Evolutionary conservation across 1,284 basidiomycete genomes (phyloP), one percentile per base, ranked within the genome.

Genomic region (Cerrena zonata): DNA sequence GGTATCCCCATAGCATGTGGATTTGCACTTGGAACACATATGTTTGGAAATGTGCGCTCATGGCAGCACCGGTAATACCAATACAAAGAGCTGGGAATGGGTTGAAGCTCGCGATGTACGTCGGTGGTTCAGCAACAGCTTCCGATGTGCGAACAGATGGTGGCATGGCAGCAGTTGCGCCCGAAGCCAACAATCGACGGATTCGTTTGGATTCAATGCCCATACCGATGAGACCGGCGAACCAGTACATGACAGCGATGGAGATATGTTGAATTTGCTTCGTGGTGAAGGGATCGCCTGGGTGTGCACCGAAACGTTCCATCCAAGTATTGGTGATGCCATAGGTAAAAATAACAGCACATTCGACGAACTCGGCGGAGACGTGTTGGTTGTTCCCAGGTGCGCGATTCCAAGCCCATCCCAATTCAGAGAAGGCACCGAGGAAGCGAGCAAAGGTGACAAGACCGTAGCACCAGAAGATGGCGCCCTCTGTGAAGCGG

Each of bases 161-260:
- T 12, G 68, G 69, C 5, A 79, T 49, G 0, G 79, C 72, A 25
- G 75, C 61, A 34, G 76, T 74, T 1, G 79, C 73, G 1, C 80
- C 78, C 1, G 77, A 73, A 39, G 82, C 77, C 26, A 90, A 68
- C 86, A 86, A 89, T 50, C 74, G 72, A 21, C 89, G 79, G 27
- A 94, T 68, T 24, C 70, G 72, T 58, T 77, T 82, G 10, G 88
- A 90, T 70, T 98, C 94, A 52, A 98, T 82, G 13, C 86, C 82
- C 82, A 97, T 90, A 3, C 94, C 94, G 12, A 93, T 69, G 2
- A 93, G 74, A 3, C 94, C 94, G 10, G 90, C 92, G 61, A 94
- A 95, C 85, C 91, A 96, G 71, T 95, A 97, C 93, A 94, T 95
- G 60, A 85, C 89, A 64, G 94, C 94, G 55, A 98, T 97, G 51